Evolutionary conservation across 176 grass and related monocot genomes (phyloP).

Genomic region (Luzula sylvatica): DNA sequence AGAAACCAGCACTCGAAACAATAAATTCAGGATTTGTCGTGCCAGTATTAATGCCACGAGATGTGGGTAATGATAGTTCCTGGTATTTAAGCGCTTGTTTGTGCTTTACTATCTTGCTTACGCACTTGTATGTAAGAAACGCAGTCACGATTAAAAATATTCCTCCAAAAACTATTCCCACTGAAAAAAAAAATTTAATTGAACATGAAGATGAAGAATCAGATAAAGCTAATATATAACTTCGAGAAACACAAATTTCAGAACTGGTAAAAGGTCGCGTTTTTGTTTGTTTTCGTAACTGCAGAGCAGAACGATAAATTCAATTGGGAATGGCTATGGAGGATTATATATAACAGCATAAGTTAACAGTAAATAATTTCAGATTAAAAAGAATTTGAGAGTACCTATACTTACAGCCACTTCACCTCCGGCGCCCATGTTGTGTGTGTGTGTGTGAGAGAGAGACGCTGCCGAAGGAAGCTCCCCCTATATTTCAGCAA

Average conservation of each 20-base stretch:
- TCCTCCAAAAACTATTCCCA: constrained; percentile 7
- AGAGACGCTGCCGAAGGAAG: too few relatives aligned
- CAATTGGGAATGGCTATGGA: neutral
- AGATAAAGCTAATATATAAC: neutral
- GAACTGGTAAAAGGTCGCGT: too few relatives aligned
- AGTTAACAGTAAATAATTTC: too few relatives aligned
- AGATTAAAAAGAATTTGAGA: neutral
- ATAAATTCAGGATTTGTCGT: too few relatives aligned
- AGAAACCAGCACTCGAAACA: too few relatives aligned
- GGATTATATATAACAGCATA: neutral
- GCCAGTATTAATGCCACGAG: too few relatives aligned
- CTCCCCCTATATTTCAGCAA: too few relatives aligned
- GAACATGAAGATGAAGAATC: neutral
- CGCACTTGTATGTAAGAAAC: too few relatives aligned
- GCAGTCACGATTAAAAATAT: neutral
- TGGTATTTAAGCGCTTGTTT: too few relatives aligned
- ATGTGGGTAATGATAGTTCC: too few relatives aligned
- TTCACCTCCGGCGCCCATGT: neutral
- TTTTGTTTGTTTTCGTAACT: neutral
- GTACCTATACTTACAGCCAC: neutral
- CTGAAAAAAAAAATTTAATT: neutral
- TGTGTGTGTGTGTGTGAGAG: neutral
- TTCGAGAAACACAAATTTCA: neutral
- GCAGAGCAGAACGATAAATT: neutral
- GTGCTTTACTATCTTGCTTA: too few relatives aligned